Evolutionary conservation across 106 monocot species (phyloP).

Genomic region (Phalaenopsis aphrodite): DNA sequence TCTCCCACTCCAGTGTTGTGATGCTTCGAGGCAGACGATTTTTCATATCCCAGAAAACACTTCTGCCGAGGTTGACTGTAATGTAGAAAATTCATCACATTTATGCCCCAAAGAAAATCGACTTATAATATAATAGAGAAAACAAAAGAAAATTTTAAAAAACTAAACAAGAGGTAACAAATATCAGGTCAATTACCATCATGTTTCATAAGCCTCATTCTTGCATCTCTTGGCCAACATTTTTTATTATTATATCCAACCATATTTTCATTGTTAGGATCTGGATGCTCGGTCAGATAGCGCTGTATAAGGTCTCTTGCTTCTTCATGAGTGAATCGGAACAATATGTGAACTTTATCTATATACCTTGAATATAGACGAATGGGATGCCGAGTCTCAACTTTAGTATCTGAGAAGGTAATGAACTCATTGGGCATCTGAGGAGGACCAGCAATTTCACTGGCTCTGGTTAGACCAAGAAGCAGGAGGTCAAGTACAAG

Average conservation of each 20-base stretch:
- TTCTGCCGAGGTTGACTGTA: slow-evolving; percentile 96
- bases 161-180: background rate
- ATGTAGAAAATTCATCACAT: background rate
- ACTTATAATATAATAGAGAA: background rate
- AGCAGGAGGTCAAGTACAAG: slow-evolving; percentile 95
- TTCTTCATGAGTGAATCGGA: slow-evolving; percentile 98
- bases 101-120: background rate
- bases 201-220: slow-evolving; percentile 99
- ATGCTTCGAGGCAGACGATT: slow-evolving; percentile 96
- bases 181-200: slow-evolving; percentile 53
- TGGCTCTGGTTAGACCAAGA: slow-evolving; percentile 96
- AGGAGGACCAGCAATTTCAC: slow-evolving; percentile 98
- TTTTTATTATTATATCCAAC: slow-evolving; percentile 99
- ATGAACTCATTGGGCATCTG: slow-evolving; percentile 99
- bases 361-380: slow-evolving; percentile 97
- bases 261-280: slow-evolving; percentile 99
- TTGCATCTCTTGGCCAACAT: slow-evolving; percentile 98
- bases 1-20: slow-evolving; percentile 99
- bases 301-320: slow-evolving; percentile 96
- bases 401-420: slow-evolving; percentile 79
- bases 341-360: slow-evolving; percentile 90
- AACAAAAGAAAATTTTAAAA: background rate
- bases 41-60: slow-evolving; percentile 99
- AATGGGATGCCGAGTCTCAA: slow-evolving; percentile 95
- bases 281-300: slow-evolving; percentile 95